phyloP scores from a whole-genome alignment of 2,329 filamentous ascomycete species.

The Trichophyton schoenleinii region DNA sequence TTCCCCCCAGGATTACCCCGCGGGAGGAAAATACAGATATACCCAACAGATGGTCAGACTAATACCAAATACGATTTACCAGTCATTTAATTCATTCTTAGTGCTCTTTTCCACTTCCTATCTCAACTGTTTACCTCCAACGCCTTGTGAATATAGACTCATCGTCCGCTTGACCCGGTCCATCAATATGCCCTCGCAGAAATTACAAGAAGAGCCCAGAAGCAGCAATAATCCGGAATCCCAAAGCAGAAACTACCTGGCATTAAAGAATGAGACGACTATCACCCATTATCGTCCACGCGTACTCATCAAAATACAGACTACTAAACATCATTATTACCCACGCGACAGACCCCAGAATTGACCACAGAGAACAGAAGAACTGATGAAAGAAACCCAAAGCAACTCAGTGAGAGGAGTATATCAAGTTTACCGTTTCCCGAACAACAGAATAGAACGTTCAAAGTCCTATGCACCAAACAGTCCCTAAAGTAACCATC shows the following conservation, averaged over 20 bases:
- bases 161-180: neutral
- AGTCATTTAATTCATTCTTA: no score
- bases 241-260: neutral
- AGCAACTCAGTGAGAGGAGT: neutral
- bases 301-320: neutral
- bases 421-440: neutral
- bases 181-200: neutral
- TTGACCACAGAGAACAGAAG: neutral
- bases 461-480: neutral
- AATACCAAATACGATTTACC: no score
- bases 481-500: neutral
- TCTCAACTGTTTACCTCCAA: no score
- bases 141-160: neutral
- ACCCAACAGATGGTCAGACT: no score
- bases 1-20: no score
- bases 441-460: neutral
- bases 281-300: neutral
- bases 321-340: neutral
- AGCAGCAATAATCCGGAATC: neutral
- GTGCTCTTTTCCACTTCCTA: no score
- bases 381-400: no score
- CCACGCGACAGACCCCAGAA: neutral
- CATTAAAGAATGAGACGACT: neutral
- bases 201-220: neutral
- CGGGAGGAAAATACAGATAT: no score